Percentiles rank a stretch among this genome's conserved stretches.
Conservation (phyloP, 1,284 basidiomycete species). For the Takashimella koratensis region DNA sequence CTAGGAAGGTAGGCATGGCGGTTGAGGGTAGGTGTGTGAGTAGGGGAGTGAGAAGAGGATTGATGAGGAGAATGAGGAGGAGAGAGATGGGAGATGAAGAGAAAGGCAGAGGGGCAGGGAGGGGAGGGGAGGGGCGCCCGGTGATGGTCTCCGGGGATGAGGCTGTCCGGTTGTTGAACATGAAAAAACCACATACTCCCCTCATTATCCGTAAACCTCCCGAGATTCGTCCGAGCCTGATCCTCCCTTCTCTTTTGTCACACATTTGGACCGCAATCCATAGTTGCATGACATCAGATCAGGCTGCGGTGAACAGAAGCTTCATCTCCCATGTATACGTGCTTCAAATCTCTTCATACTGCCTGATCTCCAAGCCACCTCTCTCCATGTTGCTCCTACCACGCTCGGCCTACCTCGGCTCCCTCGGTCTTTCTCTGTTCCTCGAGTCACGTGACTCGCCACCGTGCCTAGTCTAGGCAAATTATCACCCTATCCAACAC, state of each 20-base stretch:
- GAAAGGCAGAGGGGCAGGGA: too few relatives aligned
- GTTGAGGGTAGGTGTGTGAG: not conserved
- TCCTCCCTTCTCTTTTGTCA: too few relatives aligned
- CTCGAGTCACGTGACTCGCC: not conserved
- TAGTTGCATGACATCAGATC: too few relatives aligned
- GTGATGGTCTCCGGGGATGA: not conserved
- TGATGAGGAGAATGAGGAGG: not conserved
- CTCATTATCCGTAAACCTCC: not conserved
- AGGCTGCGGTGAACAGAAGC: too few relatives aligned
- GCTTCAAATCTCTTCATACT: too few relatives aligned
- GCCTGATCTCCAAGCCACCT: too few relatives aligned
- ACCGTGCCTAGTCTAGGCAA: too few relatives aligned
- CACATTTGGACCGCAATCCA: too few relatives aligned
- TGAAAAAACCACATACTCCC: not conserved
- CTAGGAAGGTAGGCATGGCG: slow-evolving; percentile 60
- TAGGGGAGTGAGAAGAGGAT: not conserved
- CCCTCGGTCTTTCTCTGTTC: not conserved
- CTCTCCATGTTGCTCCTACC: too few relatives aligned
- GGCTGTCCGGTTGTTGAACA: not conserved
- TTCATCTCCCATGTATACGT: too few relatives aligned
- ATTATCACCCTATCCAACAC: too few relatives aligned
- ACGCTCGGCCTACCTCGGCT: too few relatives aligned
- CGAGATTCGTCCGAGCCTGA: not conserved
- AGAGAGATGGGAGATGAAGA: not conserved
- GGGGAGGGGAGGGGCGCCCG: not conserved